phyloP scores from a whole-genome alignment of 805 yeast genomes.

The Debaryomyces prosopidis region DNA sequence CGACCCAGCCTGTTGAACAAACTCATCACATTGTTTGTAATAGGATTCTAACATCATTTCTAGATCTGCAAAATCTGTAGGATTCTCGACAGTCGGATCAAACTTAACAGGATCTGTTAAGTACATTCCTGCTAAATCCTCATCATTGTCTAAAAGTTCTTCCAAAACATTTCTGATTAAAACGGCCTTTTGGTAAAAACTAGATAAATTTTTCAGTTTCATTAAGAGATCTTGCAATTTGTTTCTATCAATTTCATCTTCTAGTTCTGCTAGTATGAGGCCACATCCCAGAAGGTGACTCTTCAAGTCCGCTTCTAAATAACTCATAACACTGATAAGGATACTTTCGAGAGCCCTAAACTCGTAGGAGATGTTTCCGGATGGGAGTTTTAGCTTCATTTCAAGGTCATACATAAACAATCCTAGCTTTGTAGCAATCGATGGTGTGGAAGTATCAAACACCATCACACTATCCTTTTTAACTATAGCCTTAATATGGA shows the following conservation, averaged over 20 bases:
- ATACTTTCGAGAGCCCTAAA: conserved; percentile 83
- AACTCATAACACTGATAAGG: conserved; percentile 75
- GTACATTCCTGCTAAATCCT: conserved; percentile 79
- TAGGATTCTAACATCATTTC: conserved; percentile 89
- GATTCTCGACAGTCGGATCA: conserved; percentile 14
- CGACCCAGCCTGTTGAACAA: conserved; percentile 87
- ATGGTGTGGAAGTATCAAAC: conserved; percentile 72
- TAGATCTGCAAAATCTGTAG: conserved; percentile 60
- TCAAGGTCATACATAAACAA: conserved; percentile 84
- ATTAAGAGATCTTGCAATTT: conserved; percentile 71
- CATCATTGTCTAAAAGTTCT: conserved; percentile 83
- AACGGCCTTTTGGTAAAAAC: conserved; percentile 72
- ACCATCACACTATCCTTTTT: conserved; percentile 76
- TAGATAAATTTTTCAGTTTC: conserved; percentile 66
- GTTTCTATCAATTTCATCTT: conserved; percentile 76
- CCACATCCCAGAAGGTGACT: conserved; percentile 60
- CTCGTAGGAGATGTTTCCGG: conserved; percentile 52
- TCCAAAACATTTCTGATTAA: conserved; percentile 81
- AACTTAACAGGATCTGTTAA: conserved; percentile 45
- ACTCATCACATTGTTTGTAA: conserved; percentile 89
- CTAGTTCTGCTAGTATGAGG: conserved; percentile 64
- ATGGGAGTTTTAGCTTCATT: conserved; percentile 54
- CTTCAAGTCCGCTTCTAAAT: conserved; percentile 73
- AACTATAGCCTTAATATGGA: conserved; percentile 89
- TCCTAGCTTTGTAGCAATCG: conserved; percentile 71